These are phyloP conservation scores for Aureobasidium mangrovei DNA, from an alignment of 2,329 filamentous ascomycete genomes.

Conservation along the genomic window DNA sequence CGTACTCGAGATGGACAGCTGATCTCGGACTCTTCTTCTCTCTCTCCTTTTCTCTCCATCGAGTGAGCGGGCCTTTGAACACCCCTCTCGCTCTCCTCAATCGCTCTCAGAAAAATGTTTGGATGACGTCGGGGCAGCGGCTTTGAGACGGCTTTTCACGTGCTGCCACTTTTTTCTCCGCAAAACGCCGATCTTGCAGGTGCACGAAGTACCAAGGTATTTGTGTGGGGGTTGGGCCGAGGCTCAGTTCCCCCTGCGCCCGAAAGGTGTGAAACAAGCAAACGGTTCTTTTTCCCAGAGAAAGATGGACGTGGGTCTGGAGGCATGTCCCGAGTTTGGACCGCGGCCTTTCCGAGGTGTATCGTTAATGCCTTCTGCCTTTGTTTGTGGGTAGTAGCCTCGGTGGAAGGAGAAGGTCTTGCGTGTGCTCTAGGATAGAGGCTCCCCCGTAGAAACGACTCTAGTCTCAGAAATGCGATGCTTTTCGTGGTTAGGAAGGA, in stretches of 20 bases:
- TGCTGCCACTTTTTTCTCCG: conserved; percentile 5
- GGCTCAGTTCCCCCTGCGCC: conserved; percentile 3
- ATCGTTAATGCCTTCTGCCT: background rate
- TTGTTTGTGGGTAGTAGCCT: background rate
- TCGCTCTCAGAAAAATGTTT: background rate
- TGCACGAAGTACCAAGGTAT: no score
- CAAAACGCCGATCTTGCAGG: conserved; percentile 6
- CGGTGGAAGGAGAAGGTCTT: background rate
- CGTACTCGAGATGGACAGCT: no score
- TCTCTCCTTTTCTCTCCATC: no score
- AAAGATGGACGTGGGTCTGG: no score
- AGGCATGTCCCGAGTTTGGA: background rate
- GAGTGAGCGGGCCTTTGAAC: background rate
- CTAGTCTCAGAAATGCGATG: no score
- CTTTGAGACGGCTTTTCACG: background rate
- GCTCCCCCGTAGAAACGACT: no score
- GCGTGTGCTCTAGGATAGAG: no score
- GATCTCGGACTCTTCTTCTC: no score
- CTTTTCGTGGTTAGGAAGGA: no score
- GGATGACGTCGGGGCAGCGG: background rate
- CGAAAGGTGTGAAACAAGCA: background rate
- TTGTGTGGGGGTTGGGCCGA: background rate
- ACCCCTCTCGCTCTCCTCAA: conserved; percentile 4
- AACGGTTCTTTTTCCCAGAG: background rate
- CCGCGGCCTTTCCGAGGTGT: background rate